Evolutionary conservation across 331 rosid species (phyloP).

Genomic region (Dryas integrifolia): DNA sequence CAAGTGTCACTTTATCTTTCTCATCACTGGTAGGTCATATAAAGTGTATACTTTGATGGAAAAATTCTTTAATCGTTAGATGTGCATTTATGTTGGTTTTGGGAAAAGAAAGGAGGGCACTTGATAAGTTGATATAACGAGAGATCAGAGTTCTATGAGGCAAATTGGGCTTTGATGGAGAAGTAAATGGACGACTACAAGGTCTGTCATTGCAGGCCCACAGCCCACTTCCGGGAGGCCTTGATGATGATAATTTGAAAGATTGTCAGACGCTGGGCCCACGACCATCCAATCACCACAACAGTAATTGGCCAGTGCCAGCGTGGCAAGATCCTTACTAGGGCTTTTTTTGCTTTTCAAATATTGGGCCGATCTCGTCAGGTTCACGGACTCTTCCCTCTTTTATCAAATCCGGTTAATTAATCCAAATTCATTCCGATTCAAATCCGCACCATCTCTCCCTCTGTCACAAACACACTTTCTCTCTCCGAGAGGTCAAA

Average conservation of each 20-base stretch:
- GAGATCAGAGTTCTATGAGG: neutral
- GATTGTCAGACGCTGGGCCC: neutral
- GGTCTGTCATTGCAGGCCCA: neutral
- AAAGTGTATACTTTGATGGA: too few relatives aligned
- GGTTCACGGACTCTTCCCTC: constrained; percentile 36
- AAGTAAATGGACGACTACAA: too few relatives aligned
- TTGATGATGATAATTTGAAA: neutral
- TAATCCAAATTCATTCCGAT: constrained; percentile 29
- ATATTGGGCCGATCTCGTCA: neutral
- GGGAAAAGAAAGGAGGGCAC: neutral
- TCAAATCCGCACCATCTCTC: constrained; percentile 52
- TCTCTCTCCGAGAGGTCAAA: constrained; percentile 48
- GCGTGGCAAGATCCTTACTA: neutral
- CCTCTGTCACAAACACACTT: neutral
- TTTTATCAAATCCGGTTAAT: constrained; percentile 48
- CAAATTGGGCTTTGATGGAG: too few relatives aligned
- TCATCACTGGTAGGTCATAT: too few relatives aligned
- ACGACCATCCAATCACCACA: neutral
- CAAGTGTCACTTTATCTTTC: too few relatives aligned
- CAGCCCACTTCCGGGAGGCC: neutral
- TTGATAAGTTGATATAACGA: neutral
- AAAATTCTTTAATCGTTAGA: neutral
- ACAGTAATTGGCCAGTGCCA: neutral
- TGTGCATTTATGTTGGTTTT: neutral
- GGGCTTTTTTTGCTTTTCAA: neutral